phyloP scores from a whole-genome alignment of 179 eudicot species.

The Silene coronaria region DNA sequence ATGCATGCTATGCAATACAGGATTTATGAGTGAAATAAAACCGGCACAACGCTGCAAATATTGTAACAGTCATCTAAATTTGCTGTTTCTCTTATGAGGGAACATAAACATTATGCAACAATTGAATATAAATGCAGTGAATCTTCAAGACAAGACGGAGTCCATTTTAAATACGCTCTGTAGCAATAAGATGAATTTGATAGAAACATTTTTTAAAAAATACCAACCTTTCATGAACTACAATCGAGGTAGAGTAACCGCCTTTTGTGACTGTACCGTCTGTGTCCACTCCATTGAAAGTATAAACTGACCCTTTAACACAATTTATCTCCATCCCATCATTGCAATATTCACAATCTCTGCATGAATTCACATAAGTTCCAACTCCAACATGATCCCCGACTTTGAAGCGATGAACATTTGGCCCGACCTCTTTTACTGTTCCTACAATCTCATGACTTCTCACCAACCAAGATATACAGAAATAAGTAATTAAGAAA shows the following conservation, averaged over 20 bases:
- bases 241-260: constrained; percentile 68
- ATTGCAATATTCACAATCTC: constrained; percentile 65
- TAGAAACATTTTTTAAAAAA: background rate
- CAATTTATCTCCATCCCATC: constrained; percentile 54
- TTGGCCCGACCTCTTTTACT: constrained; percentile 58
- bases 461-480: background rate
- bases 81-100: too few species aligned
- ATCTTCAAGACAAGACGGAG: background rate
- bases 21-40: too few species aligned
- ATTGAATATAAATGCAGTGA: background rate
- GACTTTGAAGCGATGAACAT: constrained; percentile 50
- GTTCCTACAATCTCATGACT: constrained; percentile 76
- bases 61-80: background rate
- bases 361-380: constrained; percentile 72
- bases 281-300: constrained; percentile 57
- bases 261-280: constrained; percentile 85
- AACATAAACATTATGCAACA: constrained; percentile 1
- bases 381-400: constrained; percentile 86
- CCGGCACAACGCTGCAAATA: background rate
- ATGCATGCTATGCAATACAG: too few species aligned
- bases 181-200: background rate
- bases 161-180: background rate
- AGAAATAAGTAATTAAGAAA: background rate
- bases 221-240: constrained; percentile 68
- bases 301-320: constrained; percentile 47